Base-by-base conservation (phyloP, 768 basidiomycete genomes). In the Kondoa subrosea region DNA sequence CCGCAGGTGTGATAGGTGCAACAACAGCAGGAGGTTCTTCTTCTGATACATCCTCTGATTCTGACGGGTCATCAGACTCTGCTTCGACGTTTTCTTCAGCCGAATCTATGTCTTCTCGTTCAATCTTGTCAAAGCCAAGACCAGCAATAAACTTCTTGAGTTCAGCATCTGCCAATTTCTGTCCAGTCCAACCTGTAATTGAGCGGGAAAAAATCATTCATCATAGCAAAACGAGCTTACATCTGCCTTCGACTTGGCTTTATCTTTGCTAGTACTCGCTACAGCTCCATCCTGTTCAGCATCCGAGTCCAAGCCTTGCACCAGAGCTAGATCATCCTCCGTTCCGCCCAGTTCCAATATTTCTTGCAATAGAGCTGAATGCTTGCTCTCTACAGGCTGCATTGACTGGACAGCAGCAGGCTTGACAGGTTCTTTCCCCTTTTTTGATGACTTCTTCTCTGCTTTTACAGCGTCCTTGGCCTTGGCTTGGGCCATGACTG, bases 241-340 rank as follows among this genome's bases (percentile, higher is more conserved):
- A 3, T 50, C 34, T n/a, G 29, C 30, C 60, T n/a, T 14, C 4
- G 17, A 27, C 17, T n/a, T 21, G 63, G 63, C 29, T 31, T n/a
- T n/a, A 17, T 50, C 27, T 21, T 17, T 31, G 34, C 31, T 25
- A 15, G 15, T 12, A 59, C 15, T 17, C 12, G 64, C 64, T 3
- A 50, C 30, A 15, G 34, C 50, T 21, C 21, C 64, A 32, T 27
- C 31, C 25, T 32, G 59, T 26, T 65, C 64, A 3, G 34, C 34
- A 40, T 65, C 56, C 2, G 15, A 17, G 64, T 40, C 34, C 17
- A 65, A 21, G 33, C 64, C 56, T 31, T 32, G 3, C 14, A 65
- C 34, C 34, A 65, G 64, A 16, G 14, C 56, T 40, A 65, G 64
- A 65, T 65, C 64, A 17, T 57, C 56, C 33, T 65, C 12, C 17